phyloP scores from a whole-genome alignment of 2,329 filamentous ascomycete species.

The Plenodomus biglobosus region DNA sequence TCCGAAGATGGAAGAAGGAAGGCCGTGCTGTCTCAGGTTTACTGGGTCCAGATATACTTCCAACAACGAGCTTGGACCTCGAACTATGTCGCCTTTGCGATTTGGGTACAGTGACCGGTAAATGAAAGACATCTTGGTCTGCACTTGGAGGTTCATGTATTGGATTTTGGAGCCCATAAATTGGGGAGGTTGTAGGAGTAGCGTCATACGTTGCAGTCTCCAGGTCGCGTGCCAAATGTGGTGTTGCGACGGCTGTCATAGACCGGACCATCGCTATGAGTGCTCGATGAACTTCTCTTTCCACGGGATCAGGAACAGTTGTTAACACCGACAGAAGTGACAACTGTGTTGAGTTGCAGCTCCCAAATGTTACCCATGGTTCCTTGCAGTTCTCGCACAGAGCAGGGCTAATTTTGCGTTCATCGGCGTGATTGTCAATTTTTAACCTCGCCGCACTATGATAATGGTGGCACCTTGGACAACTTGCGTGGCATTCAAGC shows the following conservation, averaged over 20 bases:
- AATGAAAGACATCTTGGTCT: background rate
- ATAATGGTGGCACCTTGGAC: conserved; percentile 31
- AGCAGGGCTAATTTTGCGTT: conserved; percentile 17
- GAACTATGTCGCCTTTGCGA: background rate
- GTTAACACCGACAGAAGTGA: conserved; percentile 28
- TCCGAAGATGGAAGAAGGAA: background rate
- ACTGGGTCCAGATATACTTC: background rate
- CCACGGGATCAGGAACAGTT: conserved; percentile 18
- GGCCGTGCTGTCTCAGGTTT: background rate
- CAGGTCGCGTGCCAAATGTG: background rate
- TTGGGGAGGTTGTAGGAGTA: too few species aligned
- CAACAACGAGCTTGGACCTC: background rate
- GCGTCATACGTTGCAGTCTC: background rate
- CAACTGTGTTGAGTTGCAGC: conserved; percentile 24
- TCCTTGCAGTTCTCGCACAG: conserved; percentile 26
- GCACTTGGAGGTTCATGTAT: background rate
- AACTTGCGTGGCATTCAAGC: conserved; percentile 29
- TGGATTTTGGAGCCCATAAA: too few species aligned
- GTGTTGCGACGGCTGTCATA: conserved; percentile 16
- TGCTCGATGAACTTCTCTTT: conserved; percentile 17
- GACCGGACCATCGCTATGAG: conserved; percentile 26
- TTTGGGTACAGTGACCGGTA: background rate
- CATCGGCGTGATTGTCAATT: conserved; percentile 16
- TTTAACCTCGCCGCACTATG: conserved; percentile 26
- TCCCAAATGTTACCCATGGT: conserved; percentile 30